A percentile compares a stretch with the other conserved stretches of the same genome.
These are phyloP conservation scores for Ophiostoma pallidulum DNA, from an alignment of 2,329 filamentous ascomycete species.

Conservation along the genomic window DNA sequence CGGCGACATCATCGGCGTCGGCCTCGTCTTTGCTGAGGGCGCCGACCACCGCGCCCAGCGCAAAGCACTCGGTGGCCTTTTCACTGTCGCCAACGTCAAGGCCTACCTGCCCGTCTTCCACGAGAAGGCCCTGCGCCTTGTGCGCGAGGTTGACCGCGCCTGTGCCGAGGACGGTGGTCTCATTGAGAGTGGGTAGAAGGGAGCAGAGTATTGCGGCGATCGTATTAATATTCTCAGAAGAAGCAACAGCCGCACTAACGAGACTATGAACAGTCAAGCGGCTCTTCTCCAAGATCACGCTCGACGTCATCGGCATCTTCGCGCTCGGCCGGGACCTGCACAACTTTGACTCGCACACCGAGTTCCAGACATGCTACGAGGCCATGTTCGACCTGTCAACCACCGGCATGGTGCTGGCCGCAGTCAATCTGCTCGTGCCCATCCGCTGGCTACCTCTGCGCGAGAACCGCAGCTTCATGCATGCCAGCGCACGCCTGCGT, in stretches of 20 bases:
- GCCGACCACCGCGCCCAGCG: constrained; percentile 27
- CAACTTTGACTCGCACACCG: constrained; percentile 18
- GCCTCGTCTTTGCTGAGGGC: constrained; percentile 29
- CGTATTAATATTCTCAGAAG: too few species aligned
- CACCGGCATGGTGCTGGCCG: constrained; percentile 3
- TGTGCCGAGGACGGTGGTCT: constrained; percentile 21
- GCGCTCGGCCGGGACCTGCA: constrained; percentile 27
- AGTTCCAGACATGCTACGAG: constrained; percentile 25
- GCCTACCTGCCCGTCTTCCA: constrained; percentile 30
- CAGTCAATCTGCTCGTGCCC: constrained; percentile 11
- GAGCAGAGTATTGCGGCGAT: too few species aligned
- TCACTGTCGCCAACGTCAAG: constrained; percentile 28
- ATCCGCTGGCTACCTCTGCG: constrained; percentile 27
- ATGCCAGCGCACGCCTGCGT: constrained; percentile 25
- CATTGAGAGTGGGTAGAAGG: constrained; percentile 21
- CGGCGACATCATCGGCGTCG: constrained; percentile 27
- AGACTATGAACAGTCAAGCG: too few species aligned
- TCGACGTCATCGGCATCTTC: constrained; percentile 27
- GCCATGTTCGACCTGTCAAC: constrained; percentile 23
- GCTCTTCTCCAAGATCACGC: constrained; percentile 23
- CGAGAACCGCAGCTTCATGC: constrained; percentile 30
- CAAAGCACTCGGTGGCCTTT: constrained; percentile 25
- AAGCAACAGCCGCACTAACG: too few species aligned
- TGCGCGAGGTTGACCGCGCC: constrained; percentile 3
- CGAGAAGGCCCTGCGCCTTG: constrained; percentile 23